phyloP scores from a whole-genome alignment of 495 filamentous ascomycete species.

The Cercophora sp. region DNA sequence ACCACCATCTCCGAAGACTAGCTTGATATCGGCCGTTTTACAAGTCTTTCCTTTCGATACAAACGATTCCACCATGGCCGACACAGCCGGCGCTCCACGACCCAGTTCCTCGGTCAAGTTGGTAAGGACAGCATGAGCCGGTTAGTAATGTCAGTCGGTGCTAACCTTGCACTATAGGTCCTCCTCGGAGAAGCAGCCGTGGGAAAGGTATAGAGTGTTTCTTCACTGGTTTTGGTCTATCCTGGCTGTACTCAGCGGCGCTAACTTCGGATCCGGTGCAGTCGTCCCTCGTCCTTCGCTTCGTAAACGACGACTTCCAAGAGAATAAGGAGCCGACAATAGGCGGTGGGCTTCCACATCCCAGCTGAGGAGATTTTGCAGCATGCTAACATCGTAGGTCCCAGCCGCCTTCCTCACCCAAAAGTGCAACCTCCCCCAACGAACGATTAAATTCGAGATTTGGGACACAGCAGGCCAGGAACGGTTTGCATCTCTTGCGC shows the following conservation, averaged over 20 bases:
- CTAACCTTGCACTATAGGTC: constrained; percentile 43
- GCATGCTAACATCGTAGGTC: constrained; percentile 10
- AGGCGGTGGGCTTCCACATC: constrained; percentile 61
- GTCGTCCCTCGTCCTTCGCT: constrained; percentile 96
- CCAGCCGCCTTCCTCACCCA: constrained; percentile 96
- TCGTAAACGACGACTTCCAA: constrained; percentile 99
- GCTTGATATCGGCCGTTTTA: no score
- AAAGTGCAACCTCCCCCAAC: constrained; percentile 92
- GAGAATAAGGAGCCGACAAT: constrained; percentile 99
- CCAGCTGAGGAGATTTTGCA: neutral
- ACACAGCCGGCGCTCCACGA: constrained; percentile 66
- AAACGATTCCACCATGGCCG: constrained; percentile 37
- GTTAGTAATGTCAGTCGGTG: no score
- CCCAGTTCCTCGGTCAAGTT: constrained; percentile 99
- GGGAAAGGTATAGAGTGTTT: constrained; percentile 98
- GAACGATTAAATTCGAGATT: constrained; percentile 99
- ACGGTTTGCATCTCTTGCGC: constrained; percentile 91
- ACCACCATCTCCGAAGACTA: no score
- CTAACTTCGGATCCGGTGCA: constrained; percentile 41
- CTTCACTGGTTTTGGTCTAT: no score
- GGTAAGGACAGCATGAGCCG: constrained; percentile 31
- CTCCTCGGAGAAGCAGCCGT: constrained; percentile 95
- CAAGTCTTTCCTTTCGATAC: no score
- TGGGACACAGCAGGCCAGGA: constrained; percentile 99
- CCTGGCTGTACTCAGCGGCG: no score